These are phyloP conservation scores for Fusarium verticillioides DNA, from an alignment of 2,329 filamentous ascomycete species.

Conservation along the genomic window DNA sequence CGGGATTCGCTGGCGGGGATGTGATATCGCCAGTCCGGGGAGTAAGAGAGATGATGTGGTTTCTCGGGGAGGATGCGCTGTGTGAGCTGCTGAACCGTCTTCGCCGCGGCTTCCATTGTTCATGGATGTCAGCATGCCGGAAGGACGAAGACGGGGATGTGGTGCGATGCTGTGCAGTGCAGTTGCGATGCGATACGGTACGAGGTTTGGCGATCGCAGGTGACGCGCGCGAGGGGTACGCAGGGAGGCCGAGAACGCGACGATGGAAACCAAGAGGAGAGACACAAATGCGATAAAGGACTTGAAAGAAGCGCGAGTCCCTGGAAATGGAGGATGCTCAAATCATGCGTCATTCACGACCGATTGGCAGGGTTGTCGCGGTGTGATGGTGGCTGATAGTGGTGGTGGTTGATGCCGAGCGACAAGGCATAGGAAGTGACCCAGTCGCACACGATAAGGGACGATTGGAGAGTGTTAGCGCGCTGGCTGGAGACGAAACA, in stretches of 20 bases:
- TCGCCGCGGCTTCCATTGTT: constrained; percentile 70
- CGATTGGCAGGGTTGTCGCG: constrained; percentile 29
- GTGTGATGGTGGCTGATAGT: constrained; percentile 29
- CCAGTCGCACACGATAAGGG: constrained; percentile 29
- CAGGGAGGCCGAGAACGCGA: constrained; percentile 38
- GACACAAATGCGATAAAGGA: neutral
- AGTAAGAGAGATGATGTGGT: constrained; percentile 65
- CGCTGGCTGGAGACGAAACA: constrained; percentile 17
- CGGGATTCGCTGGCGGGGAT: constrained; percentile 53
- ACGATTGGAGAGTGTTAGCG: constrained; percentile 25
- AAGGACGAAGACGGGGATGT: constrained; percentile 41
- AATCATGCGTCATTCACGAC: constrained; percentile 8
- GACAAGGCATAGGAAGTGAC: constrained; percentile 32
- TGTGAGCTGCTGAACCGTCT: constrained; percentile 64
- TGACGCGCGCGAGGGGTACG: constrained; percentile 37
- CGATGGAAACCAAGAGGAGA: constrained; percentile 10
- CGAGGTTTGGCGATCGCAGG: constrained; percentile 36
- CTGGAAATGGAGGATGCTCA: neutral
- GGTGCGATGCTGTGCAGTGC: constrained; percentile 26
- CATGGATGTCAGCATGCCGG: constrained; percentile 53
- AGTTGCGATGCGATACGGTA: constrained; percentile 27
- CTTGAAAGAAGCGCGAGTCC: constrained; percentile 3
- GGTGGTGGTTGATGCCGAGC: constrained; percentile 27
- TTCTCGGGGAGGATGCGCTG: constrained; percentile 63
- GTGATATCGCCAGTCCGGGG: constrained; percentile 60